Evolutionary conservation across 1,139 yeast species (phyloP).

Genomic region (Yamadazyma dendronema): DNA sequence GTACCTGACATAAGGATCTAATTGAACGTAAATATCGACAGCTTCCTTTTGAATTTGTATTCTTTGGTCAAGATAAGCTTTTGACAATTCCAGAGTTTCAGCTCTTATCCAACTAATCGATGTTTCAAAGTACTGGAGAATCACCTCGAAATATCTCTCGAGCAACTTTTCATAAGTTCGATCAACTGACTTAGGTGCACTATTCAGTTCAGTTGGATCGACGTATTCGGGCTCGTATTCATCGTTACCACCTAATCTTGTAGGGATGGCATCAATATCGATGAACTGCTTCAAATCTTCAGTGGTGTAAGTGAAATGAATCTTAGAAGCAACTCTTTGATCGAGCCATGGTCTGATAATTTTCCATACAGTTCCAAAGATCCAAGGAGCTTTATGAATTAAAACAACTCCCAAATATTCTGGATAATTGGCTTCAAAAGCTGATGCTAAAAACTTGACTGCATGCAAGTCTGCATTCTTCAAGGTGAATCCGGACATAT

Average conservation of each 20-base stretch:
- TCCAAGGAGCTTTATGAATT: slow-evolving; percentile 89
- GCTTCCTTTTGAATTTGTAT: slow-evolving; percentile 48
- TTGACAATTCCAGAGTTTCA: slow-evolving; percentile 39
- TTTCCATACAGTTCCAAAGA: slow-evolving; percentile 83
- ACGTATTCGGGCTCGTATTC: slow-evolving; percentile 52
- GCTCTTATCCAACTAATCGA: slow-evolving; percentile 71
- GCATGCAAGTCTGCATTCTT: slow-evolving; percentile 83
- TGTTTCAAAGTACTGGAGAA: slow-evolving; percentile 48
- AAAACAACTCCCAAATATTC: slow-evolving; percentile 74
- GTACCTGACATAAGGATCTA: slow-evolving; percentile 75
- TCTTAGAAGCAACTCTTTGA: slow-evolving; percentile 83
- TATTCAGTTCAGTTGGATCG: slow-evolving; percentile 40
- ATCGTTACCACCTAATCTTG: slow-evolving; percentile 66
- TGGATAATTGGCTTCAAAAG: slow-evolving; percentile 87
- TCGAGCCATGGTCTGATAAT: slow-evolving; percentile 84
- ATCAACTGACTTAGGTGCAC: slow-evolving; percentile 28
- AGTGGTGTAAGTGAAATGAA: slow-evolving; percentile 62
- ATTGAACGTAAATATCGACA: slow-evolving; percentile 52
- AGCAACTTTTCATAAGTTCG: slow-evolving; percentile 24
- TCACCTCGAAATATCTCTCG: slow-evolving; percentile 30
- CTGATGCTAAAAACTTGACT: slow-evolving; percentile 71
- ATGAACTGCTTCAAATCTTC: slow-evolving; percentile 61
- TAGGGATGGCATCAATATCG: slow-evolving; percentile 52
- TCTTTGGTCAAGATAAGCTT: slow-evolving; percentile 44
- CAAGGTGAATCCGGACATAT: slow-evolving; percentile 69